These are phyloP conservation scores for Floccularia luteovirens DNA, from an alignment of 768 basidiomycete genomes.

Conservation along the genomic window DNA sequence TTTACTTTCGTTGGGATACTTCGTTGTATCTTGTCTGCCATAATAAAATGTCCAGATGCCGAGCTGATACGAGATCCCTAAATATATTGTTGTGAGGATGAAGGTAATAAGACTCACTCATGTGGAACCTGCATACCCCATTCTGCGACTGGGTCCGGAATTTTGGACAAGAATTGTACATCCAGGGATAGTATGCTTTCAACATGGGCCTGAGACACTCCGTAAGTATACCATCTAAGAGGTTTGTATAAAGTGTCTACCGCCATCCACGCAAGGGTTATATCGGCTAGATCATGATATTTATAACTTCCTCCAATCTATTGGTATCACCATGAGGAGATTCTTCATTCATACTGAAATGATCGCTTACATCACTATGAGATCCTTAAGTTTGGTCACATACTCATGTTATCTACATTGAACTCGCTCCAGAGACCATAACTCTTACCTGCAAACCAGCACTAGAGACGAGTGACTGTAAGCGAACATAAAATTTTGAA, in stretches of 20 bases:
- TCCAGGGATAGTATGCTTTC: conserved; percentile 51
- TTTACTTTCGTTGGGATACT: conserved; percentile 35
- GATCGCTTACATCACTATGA: conserved; percentile 36
- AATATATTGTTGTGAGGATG: background rate
- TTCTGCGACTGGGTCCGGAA: conserved; percentile 40
- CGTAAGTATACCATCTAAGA: background rate
- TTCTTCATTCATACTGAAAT: too few relatives aligned
- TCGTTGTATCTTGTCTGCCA: conserved; percentile 38
- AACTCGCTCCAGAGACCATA: too few relatives aligned
- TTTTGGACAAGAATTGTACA: conserved; percentile 37
- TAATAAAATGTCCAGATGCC: conserved; percentile 41
- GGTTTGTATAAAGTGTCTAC: too few relatives aligned
- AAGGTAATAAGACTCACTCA: conserved; percentile 33
- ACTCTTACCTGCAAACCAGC: conserved; percentile 61
- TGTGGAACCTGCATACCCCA: conserved; percentile 64
- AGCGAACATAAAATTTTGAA: too few relatives aligned
- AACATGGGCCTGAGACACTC: conserved; percentile 50
- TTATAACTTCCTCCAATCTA: conserved; percentile 68
- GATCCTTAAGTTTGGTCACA: too few relatives aligned
- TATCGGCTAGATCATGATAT: conserved; percentile 60
- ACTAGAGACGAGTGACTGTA: too few relatives aligned
- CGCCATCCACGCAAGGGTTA: conserved; percentile 59
- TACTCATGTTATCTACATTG: too few relatives aligned
- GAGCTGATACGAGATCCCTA: conserved; percentile 28
- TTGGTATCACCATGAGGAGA: too few relatives aligned